These are phyloP conservation scores for Ulvella scutata DNA, from an alignment of 139 green algal genomes.

Conservation along the genomic window DNA sequence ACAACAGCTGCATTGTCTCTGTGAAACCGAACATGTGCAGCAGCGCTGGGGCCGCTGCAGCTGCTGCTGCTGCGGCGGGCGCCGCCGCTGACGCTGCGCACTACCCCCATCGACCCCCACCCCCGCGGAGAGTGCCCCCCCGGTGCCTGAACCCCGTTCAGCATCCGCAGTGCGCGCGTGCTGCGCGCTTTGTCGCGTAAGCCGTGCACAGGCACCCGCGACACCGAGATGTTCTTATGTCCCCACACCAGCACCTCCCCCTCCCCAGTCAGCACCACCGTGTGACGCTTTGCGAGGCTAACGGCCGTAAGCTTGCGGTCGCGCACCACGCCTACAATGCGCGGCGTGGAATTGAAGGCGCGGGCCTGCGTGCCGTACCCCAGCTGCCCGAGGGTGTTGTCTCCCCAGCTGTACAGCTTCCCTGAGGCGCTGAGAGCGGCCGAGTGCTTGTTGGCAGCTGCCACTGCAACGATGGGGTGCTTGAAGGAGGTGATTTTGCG, in stretches of 20 bases:
- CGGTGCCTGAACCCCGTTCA: not conserved
- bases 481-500: slow-evolving; percentile 24
- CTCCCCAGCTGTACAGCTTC: slow-evolving; percentile 65
- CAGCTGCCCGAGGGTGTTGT: slow-evolving; percentile 59
- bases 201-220: slow-evolving; percentile 38
- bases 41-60: not conserved
- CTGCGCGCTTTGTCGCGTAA: slow-evolving; percentile 15
- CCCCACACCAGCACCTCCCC: slow-evolving; percentile 80
- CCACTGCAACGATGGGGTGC: slow-evolving; percentile 37
- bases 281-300: slow-evolving; percentile 78
- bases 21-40: slow-evolving; percentile 41
- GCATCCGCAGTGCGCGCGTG: not conserved
- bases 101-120: not conserved
- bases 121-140: not conserved
- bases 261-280: slow-evolving; percentile 45
- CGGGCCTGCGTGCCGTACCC: slow-evolving; percentile 67
- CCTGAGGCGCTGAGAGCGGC: slow-evolving; percentile 47
- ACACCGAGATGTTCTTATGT: slow-evolving; percentile 45
- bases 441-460: slow-evolving; percentile 74
- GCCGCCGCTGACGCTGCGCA: not conserved
- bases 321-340: slow-evolving; percentile 65
- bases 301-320: slow-evolving; percentile 40
- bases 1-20: slow-evolving; percentile 39
- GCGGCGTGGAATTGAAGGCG: slow-evolving; percentile 39
- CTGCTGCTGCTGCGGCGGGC: slow-evolving; percentile 1